phyloP scores from a whole-genome alignment of 2,329 filamentous ascomycete genomes.

The Aureobasidium vineae region DNA sequence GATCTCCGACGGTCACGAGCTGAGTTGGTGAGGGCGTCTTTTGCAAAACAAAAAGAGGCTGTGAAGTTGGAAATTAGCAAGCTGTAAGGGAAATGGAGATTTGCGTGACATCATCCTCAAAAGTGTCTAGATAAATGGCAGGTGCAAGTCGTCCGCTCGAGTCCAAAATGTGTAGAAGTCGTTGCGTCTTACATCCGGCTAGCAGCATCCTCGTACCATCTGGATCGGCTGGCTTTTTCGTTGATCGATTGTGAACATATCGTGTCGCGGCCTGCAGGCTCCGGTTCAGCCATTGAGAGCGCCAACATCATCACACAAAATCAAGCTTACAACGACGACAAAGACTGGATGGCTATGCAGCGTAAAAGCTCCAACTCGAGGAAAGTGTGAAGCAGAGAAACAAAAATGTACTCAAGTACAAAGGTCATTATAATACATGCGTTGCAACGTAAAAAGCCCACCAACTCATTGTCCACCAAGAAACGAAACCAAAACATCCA shows the following conservation, averaged over 20 bases:
- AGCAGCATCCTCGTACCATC: background rate
- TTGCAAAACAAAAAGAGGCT: background rate
- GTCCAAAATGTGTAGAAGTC: background rate
- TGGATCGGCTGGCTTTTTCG: background rate
- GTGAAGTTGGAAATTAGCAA: background rate
- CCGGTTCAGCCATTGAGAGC: background rate
- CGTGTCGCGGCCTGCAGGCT: background rate
- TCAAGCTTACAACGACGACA: background rate
- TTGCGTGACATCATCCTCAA: background rate
- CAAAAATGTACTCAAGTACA: slow-evolving; percentile 10
- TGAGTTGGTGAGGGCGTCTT: background rate
- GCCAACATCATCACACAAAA: background rate
- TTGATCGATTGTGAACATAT: background rate
- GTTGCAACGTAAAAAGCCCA: slow-evolving; percentile 16
- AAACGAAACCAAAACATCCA: slow-evolving; percentile 3
- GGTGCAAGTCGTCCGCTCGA: background rate
- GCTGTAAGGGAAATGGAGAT: background rate
- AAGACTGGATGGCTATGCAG: background rate
- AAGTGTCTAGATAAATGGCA: slow-evolving; percentile 1
- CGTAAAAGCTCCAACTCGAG: background rate
- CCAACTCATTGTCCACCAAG: background rate
- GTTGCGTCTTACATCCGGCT: background rate
- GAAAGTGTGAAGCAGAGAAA: background rate
- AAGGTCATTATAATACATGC: slow-evolving; percentile 21
- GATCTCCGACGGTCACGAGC: background rate